A percentile compares a stretch with the other conserved stretches of the same genome.
phyloP scores from a whole-genome alignment of 495 filamentous ascomycete species.

The Thozetella sp. region DNA sequence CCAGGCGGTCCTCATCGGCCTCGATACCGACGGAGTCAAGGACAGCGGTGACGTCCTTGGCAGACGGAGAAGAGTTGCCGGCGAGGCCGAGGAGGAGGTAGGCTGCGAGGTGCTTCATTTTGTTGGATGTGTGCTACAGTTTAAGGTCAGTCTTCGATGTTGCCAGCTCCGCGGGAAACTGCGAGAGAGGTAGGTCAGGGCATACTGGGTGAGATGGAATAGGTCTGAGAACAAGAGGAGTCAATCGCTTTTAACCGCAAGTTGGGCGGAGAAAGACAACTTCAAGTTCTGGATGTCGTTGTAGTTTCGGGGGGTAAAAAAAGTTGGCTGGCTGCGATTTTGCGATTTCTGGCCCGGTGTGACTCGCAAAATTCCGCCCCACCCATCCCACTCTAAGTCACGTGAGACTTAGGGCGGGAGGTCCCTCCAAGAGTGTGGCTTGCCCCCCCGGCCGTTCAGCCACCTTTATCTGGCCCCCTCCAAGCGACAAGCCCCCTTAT shows the following conservation, averaged over 20 bases:
- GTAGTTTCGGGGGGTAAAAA: conserved; percentile 17
- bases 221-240: conserved; percentile 51
- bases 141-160: not conserved
- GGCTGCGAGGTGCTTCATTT: conserved; percentile 99
- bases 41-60: conserved; percentile 85
- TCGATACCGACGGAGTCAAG: conserved; percentile 95
- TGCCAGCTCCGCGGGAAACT: not conserved
- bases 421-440: no score
- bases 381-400: not conserved
- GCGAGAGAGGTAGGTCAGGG: conserved; percentile 3
- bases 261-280: conserved; percentile 59
- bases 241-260: conserved; percentile 60
- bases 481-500: conserved; percentile 16
- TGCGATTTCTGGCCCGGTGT: conserved; percentile 14
- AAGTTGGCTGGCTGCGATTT: conserved; percentile 7
- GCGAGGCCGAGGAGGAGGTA: conserved; percentile 95
- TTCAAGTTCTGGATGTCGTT: conserved; percentile 43
- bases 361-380: conserved; percentile 3
- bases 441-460: no score
- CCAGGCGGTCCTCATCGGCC: conserved; percentile 84
- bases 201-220: conserved; percentile 20
- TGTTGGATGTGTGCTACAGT: conserved; percentile 31
- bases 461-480: conserved; percentile 22
- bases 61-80: conserved; percentile 89
- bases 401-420: not conserved